Evolutionary conservation across 192 early-diverging fungal species (phyloP).

Genomic region (Spizellomyces punctatus): DNA sequence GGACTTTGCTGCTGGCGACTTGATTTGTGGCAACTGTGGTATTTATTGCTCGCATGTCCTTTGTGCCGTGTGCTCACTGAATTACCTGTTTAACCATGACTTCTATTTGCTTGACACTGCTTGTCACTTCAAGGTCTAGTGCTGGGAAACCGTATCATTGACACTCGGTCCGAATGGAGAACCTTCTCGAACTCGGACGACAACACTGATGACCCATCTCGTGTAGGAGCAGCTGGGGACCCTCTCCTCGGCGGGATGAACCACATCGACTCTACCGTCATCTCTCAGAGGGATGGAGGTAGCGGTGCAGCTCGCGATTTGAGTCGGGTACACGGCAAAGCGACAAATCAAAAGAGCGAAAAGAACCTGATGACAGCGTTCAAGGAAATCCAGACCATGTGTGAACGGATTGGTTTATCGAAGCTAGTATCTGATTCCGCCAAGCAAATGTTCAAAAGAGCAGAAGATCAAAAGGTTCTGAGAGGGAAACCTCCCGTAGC

Average conservation of each 20-base stretch:
- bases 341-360: conserved; percentile 71
- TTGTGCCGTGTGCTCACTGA: no score
- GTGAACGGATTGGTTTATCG: conserved; percentile 77
- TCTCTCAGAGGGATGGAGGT: conserved; percentile 76
- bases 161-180: conserved; percentile 96
- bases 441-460: conserved; percentile 84
- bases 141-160: conserved; percentile 86
- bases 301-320: conserved; percentile 70
- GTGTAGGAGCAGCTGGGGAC: conserved; percentile 82
- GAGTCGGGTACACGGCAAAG: conserved; percentile 72
- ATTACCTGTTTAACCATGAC: no score
- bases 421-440: conserved; percentile 76
- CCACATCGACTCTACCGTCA: conserved; percentile 79
- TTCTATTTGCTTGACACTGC: no score
- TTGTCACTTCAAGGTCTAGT: conserved; percentile 48
- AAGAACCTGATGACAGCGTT: conserved; percentile 75
- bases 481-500: conserved; percentile 81
- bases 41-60: not conserved
- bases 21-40: conserved; percentile 93
- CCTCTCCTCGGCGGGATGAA: conserved; percentile 72
- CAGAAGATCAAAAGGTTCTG: conserved; percentile 80
- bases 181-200: conserved; percentile 85
- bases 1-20: conserved; percentile 85
- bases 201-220: conserved; percentile 85
- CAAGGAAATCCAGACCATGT: conserved; percentile 76